Conservation (phyloP, 768 basidiomycete genomes). For the Mycena galericulata region DNA sequence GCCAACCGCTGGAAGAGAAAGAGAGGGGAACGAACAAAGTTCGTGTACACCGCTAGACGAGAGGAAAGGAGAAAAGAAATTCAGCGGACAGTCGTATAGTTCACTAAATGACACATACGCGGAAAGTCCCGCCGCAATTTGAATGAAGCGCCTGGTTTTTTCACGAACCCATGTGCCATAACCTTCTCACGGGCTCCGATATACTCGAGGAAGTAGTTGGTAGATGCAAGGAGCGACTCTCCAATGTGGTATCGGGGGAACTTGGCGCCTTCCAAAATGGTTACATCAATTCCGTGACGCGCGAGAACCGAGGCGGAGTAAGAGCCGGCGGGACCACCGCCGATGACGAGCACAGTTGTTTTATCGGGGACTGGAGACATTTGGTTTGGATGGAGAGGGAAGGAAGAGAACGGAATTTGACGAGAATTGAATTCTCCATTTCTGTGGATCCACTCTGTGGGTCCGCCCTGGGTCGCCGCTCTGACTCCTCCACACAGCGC, state of each 20-base stretch:
- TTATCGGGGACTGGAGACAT: too few species aligned
- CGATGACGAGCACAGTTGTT: conserved; percentile 22
- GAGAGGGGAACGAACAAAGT: conserved; percentile 42
- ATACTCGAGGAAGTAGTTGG: conserved; percentile 41
- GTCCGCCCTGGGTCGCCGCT: too few species aligned
- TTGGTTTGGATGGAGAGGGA: too few species aligned
- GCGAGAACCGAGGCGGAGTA: conserved; percentile 44
- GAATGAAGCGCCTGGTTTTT: conserved; percentile 31
- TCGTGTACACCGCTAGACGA: conserved; percentile 19
- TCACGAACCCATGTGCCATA: conserved; percentile 38
- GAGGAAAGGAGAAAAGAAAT: background rate
- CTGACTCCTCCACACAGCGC: too few species aligned
- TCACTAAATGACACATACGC: background rate
- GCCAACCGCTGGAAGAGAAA: background rate
- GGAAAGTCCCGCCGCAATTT: background rate
- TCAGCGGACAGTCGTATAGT: background rate
- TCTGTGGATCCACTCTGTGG: too few species aligned
- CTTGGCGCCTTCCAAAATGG: conserved; percentile 37
- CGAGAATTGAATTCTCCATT: too few species aligned
- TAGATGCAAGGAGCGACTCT: conserved; percentile 27
- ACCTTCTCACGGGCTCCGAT: conserved; percentile 41
- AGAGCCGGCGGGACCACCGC: conserved; percentile 46
- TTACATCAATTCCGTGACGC: conserved; percentile 42
- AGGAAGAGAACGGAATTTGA: too few species aligned
- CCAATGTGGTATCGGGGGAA: conserved; percentile 38